These are phyloP conservation scores for Hemileccinum impolitum DNA, from an alignment of 768 basidiomycete species.

Conservation along the genomic window DNA sequence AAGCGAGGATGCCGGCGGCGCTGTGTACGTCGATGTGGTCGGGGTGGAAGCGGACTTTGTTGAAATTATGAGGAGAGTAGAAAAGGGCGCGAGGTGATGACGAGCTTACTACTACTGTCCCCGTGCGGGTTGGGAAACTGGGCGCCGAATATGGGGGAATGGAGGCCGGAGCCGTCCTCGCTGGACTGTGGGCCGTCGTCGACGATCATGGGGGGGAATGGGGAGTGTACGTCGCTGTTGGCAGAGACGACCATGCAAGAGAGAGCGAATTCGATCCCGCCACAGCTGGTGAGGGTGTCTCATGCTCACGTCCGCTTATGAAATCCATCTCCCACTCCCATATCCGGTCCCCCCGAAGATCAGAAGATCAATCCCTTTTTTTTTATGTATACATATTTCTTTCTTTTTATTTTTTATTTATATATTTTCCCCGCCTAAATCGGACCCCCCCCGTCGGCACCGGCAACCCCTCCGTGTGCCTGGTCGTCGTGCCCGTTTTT, in stretches of 20 bases:
- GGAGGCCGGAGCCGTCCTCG: slow-evolving; percentile 73
- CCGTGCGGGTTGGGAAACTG: slow-evolving; percentile 44
- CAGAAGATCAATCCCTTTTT: slow-evolving; percentile 30
- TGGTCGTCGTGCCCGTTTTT: slow-evolving; percentile 24
- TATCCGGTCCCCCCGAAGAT: slow-evolving; percentile 30
- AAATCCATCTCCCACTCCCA: slow-evolving; percentile 28
- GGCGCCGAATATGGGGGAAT: slow-evolving; percentile 64
- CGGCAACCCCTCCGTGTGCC: slow-evolving; percentile 26
- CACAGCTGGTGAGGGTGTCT: slow-evolving; percentile 43
- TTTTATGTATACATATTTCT: neutral
- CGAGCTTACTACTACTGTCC: slow-evolving; percentile 42
- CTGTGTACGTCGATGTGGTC: slow-evolving; percentile 45
- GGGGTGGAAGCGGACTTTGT: slow-evolving; percentile 69
- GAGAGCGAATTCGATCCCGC: slow-evolving; percentile 35
- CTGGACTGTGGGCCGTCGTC: slow-evolving; percentile 71
- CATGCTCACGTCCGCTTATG: slow-evolving; percentile 43
- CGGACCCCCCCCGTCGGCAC: slow-evolving; percentile 24
- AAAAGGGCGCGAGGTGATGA: slow-evolving; percentile 48
- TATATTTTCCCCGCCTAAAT: slow-evolving; percentile 25
- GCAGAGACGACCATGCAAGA: slow-evolving; percentile 55
- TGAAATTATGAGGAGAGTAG: slow-evolving; percentile 37
- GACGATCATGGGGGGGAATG: slow-evolving; percentile 51
- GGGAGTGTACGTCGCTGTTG: slow-evolving; percentile 53
- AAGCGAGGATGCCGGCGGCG: slow-evolving; percentile 45
- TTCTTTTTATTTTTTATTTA: slow-evolving; percentile 8